Evolutionary conservation across 2,329 filamentous ascomycete species (phyloP), one percentile per base, ranked within the genome.

Genomic region (Nemania sp.): DNA sequence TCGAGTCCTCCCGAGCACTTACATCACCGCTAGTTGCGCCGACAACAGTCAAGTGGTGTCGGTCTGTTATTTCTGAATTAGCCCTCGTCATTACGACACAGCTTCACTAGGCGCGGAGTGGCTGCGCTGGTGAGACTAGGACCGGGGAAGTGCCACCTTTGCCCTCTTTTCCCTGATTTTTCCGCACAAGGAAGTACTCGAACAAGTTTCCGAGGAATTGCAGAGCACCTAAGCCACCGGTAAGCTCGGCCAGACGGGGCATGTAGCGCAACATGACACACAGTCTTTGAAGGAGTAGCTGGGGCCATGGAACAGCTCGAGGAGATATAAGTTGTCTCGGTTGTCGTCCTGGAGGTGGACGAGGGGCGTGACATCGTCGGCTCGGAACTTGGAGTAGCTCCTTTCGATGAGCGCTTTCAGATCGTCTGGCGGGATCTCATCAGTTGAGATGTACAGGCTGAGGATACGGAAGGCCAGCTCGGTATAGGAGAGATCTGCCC

Each of bases 131-230:
- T 12, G 5, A 11, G 2, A 9, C 6, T 5, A 11, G 2, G 2
- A 34, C 9, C 2, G 17, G 6, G 22, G 24, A 4, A 12, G 2
- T 3, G 41, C 39, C 22, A 60, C 57, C 57, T 58, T 57, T 74
- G 7, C 85, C 84, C 23, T 78, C 76, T 76, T 89, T 90, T 61
- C 82, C 83, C 68, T 82, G 68, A 63, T 94, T 94, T 71, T 83
- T 84, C 62, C 89, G 78, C 5, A 86, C 81, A 11, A 94, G 78
- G 71, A 94, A 93, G 72, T 93, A 94, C 72, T 95, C 90, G 62
- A 95, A 97, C 2, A 99, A 78, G 67, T 99, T 97, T n/a, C 94
- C 94, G 2, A 99, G 77, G 68, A 97, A 94, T 66, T 97, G 93
- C 58, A 97, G 78, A 14, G 92, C 92, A 26, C 56, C 56, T 59